Evolutionary conservation across 2,329 filamentous ascomycete species (phyloP), one percentile per base, ranked within the genome.

Genomic region (Fusarium duplospermum): DNA sequence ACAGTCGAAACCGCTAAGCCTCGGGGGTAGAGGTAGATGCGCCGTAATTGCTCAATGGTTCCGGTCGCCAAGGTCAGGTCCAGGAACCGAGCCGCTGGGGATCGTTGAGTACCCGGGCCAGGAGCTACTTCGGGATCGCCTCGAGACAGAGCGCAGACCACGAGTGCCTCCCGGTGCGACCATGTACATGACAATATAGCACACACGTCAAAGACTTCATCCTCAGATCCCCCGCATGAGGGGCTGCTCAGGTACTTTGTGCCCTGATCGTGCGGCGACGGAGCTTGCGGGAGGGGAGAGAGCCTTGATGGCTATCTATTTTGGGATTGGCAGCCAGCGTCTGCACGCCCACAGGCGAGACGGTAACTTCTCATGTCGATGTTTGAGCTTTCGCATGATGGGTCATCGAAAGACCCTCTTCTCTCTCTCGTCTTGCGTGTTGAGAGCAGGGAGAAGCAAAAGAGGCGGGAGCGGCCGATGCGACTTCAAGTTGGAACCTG

Each of bases 1-100:
- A 75, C 73, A 78, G 65, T 76, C 69, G 76, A 78, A 78, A 78
- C 77, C 70, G 66, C 77, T 78, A 78, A 72, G 65, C 54, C 62
- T 67, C 67, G 67, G 69, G 59, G 72, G 72, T 65, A 57, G 38
- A 76, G 69, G 70, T 63, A 70, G 68, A 70, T 66, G 54, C 60
- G 50, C 52, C 61, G 57, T 64, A 77, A 74, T 67, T 73, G 66
- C 57, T 77, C 65, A 76, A 75, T 68, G 64, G 71, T 61, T 65
- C 66, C 66, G 54, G 60, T 58, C 64, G 54, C 66, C 62, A 64
- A 60, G 65, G 64, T 63, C 54, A 68, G 54, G 71, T 64, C 66
- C 67, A 74, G 71, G 74, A 76, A 77, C 73, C 62, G 42, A 66
- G 40, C 68, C 66, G 56, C 61, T 59, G 66, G 66, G 62, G 52